Base-by-base conservation (phyloP, 331 rosid species). In the Arachis monticola region DNA sequence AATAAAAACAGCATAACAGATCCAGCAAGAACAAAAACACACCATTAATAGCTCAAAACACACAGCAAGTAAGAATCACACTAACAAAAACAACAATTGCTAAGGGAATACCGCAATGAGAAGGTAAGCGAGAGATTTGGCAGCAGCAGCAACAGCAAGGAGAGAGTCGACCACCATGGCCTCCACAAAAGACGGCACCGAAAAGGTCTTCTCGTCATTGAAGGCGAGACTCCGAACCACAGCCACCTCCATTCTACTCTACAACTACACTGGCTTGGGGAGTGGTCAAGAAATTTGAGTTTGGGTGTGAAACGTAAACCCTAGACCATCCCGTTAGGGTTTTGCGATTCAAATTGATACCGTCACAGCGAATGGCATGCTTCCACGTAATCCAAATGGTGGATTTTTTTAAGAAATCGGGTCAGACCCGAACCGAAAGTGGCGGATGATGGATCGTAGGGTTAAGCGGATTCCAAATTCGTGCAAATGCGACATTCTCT, bases 121-220 rank as follows among this genome's bases (percentile, higher is more conserved):
- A 65, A 83, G 61, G 59, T 8, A 83, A 48, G 81, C 71, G 60
- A 82, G 78, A 47, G 86, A 69, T 64, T 78, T 78, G 8, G 27
- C 31, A 11, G 83, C 17, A 14, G 9, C 38, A 63, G 42, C 22
- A 56, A 44, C 41, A 40, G 78, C 62, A 10, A 83, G 53, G 69
- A 75, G 0, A 44, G 81, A 45, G 11, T 79, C 60, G 45, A 62
- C 59, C 55, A 74, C 10, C 67, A 78, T 4, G 60, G 80, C 67
- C 51, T 78, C 78, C 0, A 63, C 5, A 2, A 64, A 1, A 8
- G 86, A 70, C 64, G 46, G 47, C 2, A 75, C 3, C 40, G 0
- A 17, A 8, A 44, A 3, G 1, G 78, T 27, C 38, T 32, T 70
- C 22, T 83, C 60, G 27, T 83, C 66, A 45, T 3, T 13, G 7